Percentiles rank a stretch among this genome's conserved stretches.
These are phyloP conservation scores for Albophoma yamanashiensis DNA, from an alignment of 2,329 filamentous ascomycete species.

Conservation along the genomic window DNA sequence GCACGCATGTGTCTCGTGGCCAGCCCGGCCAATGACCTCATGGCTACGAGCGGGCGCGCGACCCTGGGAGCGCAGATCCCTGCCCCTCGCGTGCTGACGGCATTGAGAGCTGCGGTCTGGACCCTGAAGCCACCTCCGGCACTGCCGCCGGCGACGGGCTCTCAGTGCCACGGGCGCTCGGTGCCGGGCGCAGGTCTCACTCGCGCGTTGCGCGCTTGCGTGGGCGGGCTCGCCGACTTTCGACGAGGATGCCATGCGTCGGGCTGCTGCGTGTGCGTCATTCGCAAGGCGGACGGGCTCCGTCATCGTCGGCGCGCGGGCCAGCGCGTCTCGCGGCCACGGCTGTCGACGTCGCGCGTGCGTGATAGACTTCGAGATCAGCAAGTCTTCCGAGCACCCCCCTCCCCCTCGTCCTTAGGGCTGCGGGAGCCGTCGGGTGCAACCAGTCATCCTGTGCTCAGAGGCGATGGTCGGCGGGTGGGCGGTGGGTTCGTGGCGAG, in stretches of 20 bases:
- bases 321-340: background rate
- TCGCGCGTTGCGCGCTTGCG: background rate
- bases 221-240: background rate
- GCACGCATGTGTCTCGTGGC: background rate
- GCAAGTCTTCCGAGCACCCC: background rate
- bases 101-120: background rate
- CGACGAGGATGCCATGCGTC: background rate
- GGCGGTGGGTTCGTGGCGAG: background rate
- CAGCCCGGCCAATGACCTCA: conserved; percentile 3
- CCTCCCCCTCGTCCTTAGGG: background rate
- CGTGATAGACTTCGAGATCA: background rate
- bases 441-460: background rate
- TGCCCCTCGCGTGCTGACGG: background rate
- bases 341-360: background rate
- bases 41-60: background rate
- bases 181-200: background rate
- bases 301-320: background rate
- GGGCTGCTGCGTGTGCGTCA: too few species aligned
- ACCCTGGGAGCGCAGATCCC: background rate
- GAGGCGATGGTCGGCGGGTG: background rate
- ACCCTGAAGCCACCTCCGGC: background rate
- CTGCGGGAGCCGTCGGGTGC: background rate
- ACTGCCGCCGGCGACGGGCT: background rate
- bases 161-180: background rate
- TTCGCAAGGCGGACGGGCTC: background rate